A percentile compares a stretch with the other conserved stretches of the same genome.
These are phyloP conservation scores for Wickerhamomyces alni DNA, from an alignment of 805 yeast species.

Conservation along the genomic window DNA sequence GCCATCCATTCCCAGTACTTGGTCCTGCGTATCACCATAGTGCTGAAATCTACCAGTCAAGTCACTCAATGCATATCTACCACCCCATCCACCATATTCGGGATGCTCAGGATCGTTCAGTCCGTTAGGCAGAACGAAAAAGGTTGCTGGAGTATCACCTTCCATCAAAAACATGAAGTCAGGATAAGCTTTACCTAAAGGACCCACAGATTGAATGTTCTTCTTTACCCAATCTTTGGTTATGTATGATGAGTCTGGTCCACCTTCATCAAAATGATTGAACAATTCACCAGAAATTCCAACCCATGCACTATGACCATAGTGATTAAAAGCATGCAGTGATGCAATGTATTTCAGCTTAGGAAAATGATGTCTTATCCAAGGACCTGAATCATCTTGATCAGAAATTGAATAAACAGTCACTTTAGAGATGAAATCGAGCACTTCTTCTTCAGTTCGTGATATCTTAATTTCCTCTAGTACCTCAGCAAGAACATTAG, in stretches of 20 bases:
- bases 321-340: constrained; percentile 24
- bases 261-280: constrained; percentile 16
- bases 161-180: constrained; percentile 23
- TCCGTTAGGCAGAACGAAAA: constrained; percentile 26
- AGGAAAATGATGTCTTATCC: constrained; percentile 26
- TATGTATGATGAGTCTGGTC: constrained; percentile 21
- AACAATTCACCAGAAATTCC: constrained; percentile 25
- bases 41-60: constrained; percentile 15
- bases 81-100: constrained; percentile 30
- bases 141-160: constrained; percentile 27
- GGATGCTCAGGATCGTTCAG: constrained; percentile 24
- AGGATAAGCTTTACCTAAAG: constrained; percentile 24
- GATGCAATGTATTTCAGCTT: constrained; percentile 22
- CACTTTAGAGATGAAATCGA: constrained; percentile 15
- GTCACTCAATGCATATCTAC: constrained; percentile 23
- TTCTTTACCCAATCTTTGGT: constrained; percentile 21
- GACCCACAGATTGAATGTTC: constrained; percentile 21
- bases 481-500: constrained; percentile 26
- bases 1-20: constrained; percentile 17
- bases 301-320: constrained; percentile 25
- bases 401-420: constrained; percentile 27
- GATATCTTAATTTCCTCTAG: constrained; percentile 17
- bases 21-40: constrained; percentile 23
- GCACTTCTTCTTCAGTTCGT: constrained; percentile 11
- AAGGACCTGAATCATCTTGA: constrained; percentile 28